Percentiles rank a stretch among this genome's conserved stretches.
Conservation (phyloP, 306 rosid species). For the Oxytropis ochrocephala region DNA sequence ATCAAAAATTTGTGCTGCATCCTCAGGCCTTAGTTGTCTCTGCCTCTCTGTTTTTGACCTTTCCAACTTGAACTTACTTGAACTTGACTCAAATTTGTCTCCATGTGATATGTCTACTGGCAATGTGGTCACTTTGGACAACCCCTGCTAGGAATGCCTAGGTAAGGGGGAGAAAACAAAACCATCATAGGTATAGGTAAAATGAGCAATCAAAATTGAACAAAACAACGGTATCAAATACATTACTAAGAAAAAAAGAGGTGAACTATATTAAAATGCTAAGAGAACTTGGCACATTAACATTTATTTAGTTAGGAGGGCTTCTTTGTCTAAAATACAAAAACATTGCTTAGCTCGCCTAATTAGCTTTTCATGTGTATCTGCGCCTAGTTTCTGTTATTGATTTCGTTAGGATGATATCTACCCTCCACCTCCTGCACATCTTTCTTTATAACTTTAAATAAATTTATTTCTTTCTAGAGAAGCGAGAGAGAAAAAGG, state of each 20-base stretch:
- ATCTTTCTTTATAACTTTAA: neutral
- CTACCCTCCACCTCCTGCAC: neutral
- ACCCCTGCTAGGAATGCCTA: constrained; percentile 44
- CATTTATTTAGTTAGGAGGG: neutral
- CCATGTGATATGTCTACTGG: constrained; percentile 38
- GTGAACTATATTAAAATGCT: neutral
- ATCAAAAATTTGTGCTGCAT: constrained; percentile 73
- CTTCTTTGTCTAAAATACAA: neutral
- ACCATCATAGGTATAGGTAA: neutral
- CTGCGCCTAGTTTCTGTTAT: neutral
- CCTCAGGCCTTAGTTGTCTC: constrained; percentile 50
- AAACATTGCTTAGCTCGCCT: neutral
- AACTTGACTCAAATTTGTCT: constrained; percentile 33
- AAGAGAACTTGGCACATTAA: neutral
- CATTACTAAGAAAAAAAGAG: neutral
- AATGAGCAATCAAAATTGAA: constrained; percentile 7
- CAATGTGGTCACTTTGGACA: constrained; percentile 40
- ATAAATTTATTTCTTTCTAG: neutral
- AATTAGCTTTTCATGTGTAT: neutral
- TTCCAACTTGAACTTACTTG: constrained; percentile 49
- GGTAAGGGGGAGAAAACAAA: constrained; percentile 9
- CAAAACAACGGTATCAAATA: constrained; percentile 6
- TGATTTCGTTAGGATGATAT: neutral
- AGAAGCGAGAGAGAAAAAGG: neutral
- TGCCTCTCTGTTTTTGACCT: constrained; percentile 71